Evolutionary conservation across 2,329 filamentous ascomycete genomes (phyloP).

Genomic region (Diplocarpon mali): DNA sequence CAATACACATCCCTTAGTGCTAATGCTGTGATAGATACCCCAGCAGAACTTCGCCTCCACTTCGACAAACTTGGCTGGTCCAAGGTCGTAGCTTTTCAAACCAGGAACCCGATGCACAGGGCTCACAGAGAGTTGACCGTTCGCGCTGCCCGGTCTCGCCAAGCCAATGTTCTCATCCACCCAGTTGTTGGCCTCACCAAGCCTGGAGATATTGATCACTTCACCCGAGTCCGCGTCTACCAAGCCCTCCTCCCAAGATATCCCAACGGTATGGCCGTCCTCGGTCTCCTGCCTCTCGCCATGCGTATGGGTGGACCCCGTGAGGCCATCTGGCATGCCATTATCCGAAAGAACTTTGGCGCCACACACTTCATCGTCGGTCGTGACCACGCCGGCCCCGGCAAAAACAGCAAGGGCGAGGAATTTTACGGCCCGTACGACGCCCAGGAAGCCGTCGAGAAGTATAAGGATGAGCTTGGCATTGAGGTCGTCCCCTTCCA

Average conservation of each 20-base stretch:
- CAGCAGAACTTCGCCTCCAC: conserved; percentile 86
- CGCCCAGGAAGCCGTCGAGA: conserved; percentile 89
- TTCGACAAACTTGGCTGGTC: conserved; percentile 99
- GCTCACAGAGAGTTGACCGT: conserved; percentile 97
- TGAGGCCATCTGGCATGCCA: conserved; percentile 98
- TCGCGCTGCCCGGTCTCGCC: conserved; percentile 85
- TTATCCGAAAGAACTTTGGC: conserved; percentile 99
- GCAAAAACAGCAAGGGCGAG: conserved; percentile 93
- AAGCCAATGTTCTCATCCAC: conserved; percentile 98
- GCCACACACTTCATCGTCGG: conserved; percentile 99
- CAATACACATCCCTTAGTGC: background rate
- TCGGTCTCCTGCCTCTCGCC: conserved; percentile 86
- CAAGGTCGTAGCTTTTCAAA: conserved; percentile 97
- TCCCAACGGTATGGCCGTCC: conserved; percentile 96
- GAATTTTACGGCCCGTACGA: conserved; percentile 99
- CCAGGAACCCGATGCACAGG: conserved; percentile 97
- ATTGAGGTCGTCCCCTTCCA: conserved; percentile 99
- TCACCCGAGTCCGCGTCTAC: conserved; percentile 97
- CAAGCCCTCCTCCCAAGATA: conserved; percentile 93
- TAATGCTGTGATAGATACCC: conserved; percentile 52
- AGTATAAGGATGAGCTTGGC: conserved; percentile 91
- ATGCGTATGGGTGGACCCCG: conserved; percentile 99
- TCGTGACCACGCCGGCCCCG: conserved; percentile 93
- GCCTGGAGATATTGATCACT: conserved; percentile 98
- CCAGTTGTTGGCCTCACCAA: conserved; percentile 97